Evolutionary conservation across 164 flowering plant species (phyloP).

Genomic region (Buxus sempervirens): DNA sequence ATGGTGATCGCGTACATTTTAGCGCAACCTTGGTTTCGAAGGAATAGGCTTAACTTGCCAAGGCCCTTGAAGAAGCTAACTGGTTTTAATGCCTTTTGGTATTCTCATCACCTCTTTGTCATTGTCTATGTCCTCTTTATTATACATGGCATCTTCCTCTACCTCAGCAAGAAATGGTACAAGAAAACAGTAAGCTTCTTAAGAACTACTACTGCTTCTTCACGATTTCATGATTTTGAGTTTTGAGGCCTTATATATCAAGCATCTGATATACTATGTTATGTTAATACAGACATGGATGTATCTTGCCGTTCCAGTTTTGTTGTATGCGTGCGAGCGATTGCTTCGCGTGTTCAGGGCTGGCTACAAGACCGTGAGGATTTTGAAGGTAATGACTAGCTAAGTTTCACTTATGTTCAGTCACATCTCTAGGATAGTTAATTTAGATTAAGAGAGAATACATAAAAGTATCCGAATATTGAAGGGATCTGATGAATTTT

Average conservation of each 20-base stretch:
- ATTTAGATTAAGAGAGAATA: not conserved
- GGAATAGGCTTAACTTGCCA: slow-evolving; percentile 50
- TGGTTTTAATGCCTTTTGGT: slow-evolving; percentile 88
- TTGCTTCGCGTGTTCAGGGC: slow-evolving; percentile 46
- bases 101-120: slow-evolving; percentile 74
- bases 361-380: slow-evolving; percentile 37
- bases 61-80: slow-evolving; percentile 48
- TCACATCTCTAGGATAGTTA: too few species aligned
- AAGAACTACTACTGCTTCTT: not conserved
- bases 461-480: not conserved
- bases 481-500: not conserved
- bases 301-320: slow-evolving; percentile 48
- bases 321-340: slow-evolving; percentile 44
- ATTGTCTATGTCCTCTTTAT: slow-evolving; percentile 56
- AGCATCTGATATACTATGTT: not conserved
- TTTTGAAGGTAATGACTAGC: slow-evolving; percentile 35
- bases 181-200: slow-evolving; percentile 54
- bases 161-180: slow-evolving; percentile 63
- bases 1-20: slow-evolving; percentile 61
- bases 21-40: slow-evolving; percentile 73
- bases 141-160: slow-evolving; percentile 61
- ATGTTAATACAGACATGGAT: slow-evolving; percentile 46
- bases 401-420: too few species aligned
- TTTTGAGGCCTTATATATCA: not conserved
- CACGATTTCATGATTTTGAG: not conserved